These are phyloP conservation scores for Cyclotella atomus DNA, from an alignment of 108 stramenopile species.

Conservation along the genomic window DNA sequence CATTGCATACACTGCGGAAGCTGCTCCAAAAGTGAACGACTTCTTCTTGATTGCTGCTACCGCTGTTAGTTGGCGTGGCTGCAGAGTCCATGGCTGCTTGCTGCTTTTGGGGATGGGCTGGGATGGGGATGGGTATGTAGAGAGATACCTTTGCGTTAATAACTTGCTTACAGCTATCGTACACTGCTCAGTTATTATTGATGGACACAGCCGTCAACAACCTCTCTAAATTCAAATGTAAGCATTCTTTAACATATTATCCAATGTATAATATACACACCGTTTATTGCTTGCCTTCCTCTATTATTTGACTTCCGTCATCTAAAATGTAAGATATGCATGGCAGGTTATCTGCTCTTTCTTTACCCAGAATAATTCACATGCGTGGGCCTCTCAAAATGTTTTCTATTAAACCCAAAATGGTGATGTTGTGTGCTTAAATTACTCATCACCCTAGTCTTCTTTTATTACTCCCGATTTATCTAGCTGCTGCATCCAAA, in stretches of 20 bases:
- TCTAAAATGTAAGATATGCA: slow-evolving; percentile 18
- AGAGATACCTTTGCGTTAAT: no score
- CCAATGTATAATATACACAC: slow-evolving; percentile 7
- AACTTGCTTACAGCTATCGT: no score
- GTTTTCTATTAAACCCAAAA: not conserved
- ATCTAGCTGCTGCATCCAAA: slow-evolving; percentile 98
- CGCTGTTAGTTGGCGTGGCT: no score
- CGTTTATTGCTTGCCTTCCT: not conserved
- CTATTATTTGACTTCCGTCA: slow-evolving; percentile 3
- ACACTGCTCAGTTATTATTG: no score
- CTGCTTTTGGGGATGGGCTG: no score
- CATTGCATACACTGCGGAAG: slow-evolving; percentile 33
- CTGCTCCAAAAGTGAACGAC: slow-evolving; percentile 21
- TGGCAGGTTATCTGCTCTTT: not conserved
- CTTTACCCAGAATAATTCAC: slow-evolving; percentile 1
- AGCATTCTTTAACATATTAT: slow-evolving; percentile 4
- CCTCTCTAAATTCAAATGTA: no score
- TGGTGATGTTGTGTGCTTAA: not conserved
- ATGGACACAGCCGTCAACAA: no score
- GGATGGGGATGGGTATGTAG: no score
- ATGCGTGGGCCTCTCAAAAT: not conserved
- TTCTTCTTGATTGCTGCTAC: slow-evolving; percentile 23
- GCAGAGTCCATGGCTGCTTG: no score
- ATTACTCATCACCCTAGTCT: no score
- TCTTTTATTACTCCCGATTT: slow-evolving; percentile 48